Conservation (phyloP, 441 rosid genomes). For the Macaranga tanarius region DNA sequence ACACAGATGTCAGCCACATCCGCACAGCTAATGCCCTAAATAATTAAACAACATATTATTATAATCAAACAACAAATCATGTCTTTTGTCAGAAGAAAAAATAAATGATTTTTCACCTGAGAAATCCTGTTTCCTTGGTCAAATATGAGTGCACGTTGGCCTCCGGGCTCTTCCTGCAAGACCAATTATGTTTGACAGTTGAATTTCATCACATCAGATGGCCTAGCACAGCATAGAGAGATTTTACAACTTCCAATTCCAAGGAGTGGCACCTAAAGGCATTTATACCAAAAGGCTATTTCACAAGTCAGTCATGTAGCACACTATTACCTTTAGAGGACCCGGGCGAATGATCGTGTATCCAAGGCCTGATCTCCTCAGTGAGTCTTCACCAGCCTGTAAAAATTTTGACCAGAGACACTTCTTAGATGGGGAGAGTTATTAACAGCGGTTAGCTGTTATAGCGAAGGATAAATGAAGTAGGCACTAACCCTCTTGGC, state of each 20-base stretch:
- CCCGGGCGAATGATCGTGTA: constrained; percentile 96
- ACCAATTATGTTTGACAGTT: background rate
- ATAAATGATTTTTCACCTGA: constrained; percentile 47
- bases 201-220: background rate
- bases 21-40: constrained; percentile 86
- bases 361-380: constrained; percentile 94
- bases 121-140: constrained; percentile 95
- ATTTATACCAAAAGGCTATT: background rate
- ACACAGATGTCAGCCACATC: constrained; percentile 97
- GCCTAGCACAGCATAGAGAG: too few relatives aligned
- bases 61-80: background rate
- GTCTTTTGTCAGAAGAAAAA: background rate
- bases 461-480: background rate
- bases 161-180: constrained; percentile 94
- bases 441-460: background rate
- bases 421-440: background rate
- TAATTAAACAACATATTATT: background rate
- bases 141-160: constrained; percentile 93
- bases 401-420: constrained; percentile 13
- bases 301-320: too few relatives aligned
- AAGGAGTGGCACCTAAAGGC: background rate
- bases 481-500: constrained; percentile 73
- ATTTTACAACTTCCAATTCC: background rate
- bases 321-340: constrained; percentile 64
- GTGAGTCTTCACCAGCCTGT: constrained; percentile 93